phyloP scores from a whole-genome alignment of 2,329 filamentous ascomycete genomes.

The Chaetomiaceae sp. region DNA sequence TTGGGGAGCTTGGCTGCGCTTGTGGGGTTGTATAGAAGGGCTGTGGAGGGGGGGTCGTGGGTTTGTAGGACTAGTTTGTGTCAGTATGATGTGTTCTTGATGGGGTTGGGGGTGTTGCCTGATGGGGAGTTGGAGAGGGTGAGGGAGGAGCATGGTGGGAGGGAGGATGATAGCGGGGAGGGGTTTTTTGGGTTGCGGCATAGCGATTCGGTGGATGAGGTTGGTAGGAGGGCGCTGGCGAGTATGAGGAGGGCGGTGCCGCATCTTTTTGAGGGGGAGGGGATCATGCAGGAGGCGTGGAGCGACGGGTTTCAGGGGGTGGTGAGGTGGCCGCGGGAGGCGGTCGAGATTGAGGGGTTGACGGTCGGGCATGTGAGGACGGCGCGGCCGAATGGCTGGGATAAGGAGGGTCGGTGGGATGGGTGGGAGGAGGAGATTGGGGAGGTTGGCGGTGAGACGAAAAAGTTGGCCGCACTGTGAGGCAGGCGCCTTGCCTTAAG shows the following conservation, averaged over 20 bases:
- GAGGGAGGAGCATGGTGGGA: conserved; percentile 31
- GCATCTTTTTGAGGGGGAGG: conserved; percentile 43
- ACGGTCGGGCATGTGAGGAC: conserved; percentile 41
- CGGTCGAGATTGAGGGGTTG: conserved; percentile 41
- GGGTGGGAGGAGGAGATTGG: conserved; percentile 30
- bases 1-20: conserved; percentile 65
- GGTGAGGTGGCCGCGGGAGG: conserved; percentile 41
- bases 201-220: conserved; percentile 60
- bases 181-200: conserved; percentile 56
- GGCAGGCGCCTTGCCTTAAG: too few relatives aligned
- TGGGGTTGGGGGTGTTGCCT: conserved; percentile 55
- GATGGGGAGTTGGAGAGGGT: conserved; percentile 48
- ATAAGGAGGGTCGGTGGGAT: conserved; percentile 18
- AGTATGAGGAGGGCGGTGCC: conserved; percentile 50
- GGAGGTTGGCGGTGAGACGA: not conserved
- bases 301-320: conserved; percentile 38
- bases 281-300: conserved; percentile 46
- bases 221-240: conserved; percentile 54
- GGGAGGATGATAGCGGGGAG: conserved; percentile 37
- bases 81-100: conserved; percentile 64
- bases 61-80: conserved; percentile 59
- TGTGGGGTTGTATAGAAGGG: conserved; percentile 57
- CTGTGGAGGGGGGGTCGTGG: conserved; percentile 61
- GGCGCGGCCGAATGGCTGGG: conserved; percentile 33
- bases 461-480: too few relatives aligned